Conservation (phyloP, 2,329 filamentous ascomycete species). For the Hawksworthiomyces lignivorus region DNA sequence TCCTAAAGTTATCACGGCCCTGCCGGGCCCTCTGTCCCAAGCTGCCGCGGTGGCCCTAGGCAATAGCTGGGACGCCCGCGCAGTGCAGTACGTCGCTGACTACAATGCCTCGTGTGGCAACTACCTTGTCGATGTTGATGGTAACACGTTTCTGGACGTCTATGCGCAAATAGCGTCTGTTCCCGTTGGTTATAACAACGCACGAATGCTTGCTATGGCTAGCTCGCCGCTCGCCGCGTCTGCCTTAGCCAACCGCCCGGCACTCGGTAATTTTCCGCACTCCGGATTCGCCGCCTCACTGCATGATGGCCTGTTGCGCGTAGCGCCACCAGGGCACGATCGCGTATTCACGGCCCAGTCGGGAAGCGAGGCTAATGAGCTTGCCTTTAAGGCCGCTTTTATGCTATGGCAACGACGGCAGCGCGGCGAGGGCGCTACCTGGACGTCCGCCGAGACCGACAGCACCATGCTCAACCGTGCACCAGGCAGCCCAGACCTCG, state of each 20-base stretch:
- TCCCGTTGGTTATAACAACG: constrained; percentile 87
- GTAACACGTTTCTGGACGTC: constrained; percentile 65
- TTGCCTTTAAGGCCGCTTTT: constrained; percentile 89
- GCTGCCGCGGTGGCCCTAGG: constrained; percentile 61
- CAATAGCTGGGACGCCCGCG: constrained; percentile 76
- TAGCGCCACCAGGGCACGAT: constrained; percentile 72
- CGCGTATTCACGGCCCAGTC: constrained; percentile 87
- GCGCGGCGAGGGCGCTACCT: constrained; percentile 71
- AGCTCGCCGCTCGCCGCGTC: constrained; percentile 56
- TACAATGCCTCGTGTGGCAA: constrained; percentile 70
- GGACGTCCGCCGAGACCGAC: constrained; percentile 66
- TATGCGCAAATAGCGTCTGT: constrained; percentile 92
- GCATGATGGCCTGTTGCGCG: constrained; percentile 69
- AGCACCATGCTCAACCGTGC: constrained; percentile 72
- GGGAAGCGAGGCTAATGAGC: constrained; percentile 88
- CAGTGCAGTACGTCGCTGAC: constrained; percentile 73
- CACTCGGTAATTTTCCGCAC: constrained; percentile 82
- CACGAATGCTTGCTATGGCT: constrained; percentile 48
- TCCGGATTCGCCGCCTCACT: constrained; percentile 76
- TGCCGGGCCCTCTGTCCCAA: constrained; percentile 65
- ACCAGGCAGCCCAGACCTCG: constrained; percentile 67
- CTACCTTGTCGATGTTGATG: constrained; percentile 67
- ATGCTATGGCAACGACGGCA: constrained; percentile 80
- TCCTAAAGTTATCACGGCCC: too few species aligned
- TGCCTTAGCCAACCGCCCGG: constrained; percentile 78